These are phyloP conservation scores for Colletotrichum orchidophilum DNA, from an alignment of 2,329 filamentous ascomycete genomes.

Conservation along the genomic window DNA sequence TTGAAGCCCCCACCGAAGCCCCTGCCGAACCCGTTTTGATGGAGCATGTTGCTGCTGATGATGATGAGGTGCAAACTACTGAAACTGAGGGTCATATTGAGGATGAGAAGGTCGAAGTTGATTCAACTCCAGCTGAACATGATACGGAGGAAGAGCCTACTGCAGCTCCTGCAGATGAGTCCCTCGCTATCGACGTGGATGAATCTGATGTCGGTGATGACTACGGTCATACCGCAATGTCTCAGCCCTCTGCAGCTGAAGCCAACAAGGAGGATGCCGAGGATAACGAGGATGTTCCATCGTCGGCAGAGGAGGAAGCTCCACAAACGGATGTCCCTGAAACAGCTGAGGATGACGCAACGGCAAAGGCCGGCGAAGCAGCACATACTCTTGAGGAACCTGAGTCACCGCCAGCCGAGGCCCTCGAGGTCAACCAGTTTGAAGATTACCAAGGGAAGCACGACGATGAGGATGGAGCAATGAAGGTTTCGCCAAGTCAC, in stretches of 20 bases:
- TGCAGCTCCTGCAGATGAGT: not conserved
- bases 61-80: not conserved
- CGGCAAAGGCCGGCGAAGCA: too few species aligned
- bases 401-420: not conserved
- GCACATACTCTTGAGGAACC: not conserved
- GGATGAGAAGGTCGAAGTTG: not conserved
- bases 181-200: not conserved
- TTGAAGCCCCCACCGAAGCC: slow-evolving; percentile 22
- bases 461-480: not conserved
- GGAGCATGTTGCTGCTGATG: not conserved
- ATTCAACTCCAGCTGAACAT: not conserved
- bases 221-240: not conserved
- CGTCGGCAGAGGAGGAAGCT: not conserved
- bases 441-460: not conserved
- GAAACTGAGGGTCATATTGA: not conserved
- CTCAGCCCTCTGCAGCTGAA: not conserved
- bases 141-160: not conserved
- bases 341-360: not conserved
- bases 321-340: not conserved
- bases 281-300: too few species aligned
- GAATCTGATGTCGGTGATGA: not conserved
- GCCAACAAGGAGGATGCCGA: not conserved
- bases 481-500: not conserved
- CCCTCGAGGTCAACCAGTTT: not conserved
- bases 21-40: not conserved